These are phyloP conservation scores for Aspergillus pseudonomiae DNA, from an alignment of 2,329 filamentous ascomycete species.

Conservation along the genomic window DNA sequence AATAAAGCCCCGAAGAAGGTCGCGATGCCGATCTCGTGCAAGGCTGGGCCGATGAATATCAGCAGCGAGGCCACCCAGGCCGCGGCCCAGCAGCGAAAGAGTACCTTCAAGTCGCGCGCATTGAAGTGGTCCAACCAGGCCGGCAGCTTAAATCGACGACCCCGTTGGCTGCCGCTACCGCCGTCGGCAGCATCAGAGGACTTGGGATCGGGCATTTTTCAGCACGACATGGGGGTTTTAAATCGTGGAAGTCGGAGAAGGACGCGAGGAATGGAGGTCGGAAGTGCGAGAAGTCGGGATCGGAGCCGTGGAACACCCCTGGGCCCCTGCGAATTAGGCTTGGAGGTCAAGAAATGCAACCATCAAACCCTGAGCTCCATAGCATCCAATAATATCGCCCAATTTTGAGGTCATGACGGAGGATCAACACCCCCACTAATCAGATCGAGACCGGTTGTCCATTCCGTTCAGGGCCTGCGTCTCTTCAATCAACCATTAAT, in stretches of 20 bases:
- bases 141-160: slow-evolving; percentile 24
- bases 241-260: not conserved
- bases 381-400: not conserved
- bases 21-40: slow-evolving; percentile 46
- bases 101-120: slow-evolving; percentile 48
- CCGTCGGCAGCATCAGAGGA: not conserved
- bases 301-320: not conserved
- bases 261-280: not conserved
- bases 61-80: slow-evolving; percentile 51
- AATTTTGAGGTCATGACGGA: not conserved
- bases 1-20: slow-evolving; percentile 51
- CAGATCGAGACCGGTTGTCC: no score
- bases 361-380: not conserved
- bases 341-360: not conserved
- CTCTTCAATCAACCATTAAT: not conserved
- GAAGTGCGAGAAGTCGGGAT: not conserved
- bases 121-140: slow-evolving; percentile 51
- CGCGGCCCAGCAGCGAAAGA: slow-evolving; percentile 52
- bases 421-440: not conserved
- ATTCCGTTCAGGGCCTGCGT: not conserved
- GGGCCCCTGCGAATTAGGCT: not conserved
- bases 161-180: not conserved
- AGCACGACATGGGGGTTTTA: not conserved
- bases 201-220: slow-evolving; percentile 1
- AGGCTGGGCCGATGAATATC: slow-evolving; percentile 51